Conservation (phyloP, 1,284 basidiomycete genomes). For the Coniophora puteana region DNA sequence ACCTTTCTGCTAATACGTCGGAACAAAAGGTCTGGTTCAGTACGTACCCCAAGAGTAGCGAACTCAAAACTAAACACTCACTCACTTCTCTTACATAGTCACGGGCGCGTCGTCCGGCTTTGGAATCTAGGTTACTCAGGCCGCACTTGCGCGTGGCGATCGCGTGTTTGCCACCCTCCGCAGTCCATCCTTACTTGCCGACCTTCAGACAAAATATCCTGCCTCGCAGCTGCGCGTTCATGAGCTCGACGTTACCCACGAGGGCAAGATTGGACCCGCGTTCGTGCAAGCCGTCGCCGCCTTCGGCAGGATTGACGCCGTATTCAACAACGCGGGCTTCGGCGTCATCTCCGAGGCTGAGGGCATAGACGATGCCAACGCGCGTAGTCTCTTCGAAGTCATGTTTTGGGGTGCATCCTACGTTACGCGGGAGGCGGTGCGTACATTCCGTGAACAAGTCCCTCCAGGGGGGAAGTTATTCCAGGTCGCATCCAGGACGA, state of each 20-base stretch:
- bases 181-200: constrained; percentile 9
- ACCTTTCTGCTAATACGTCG: no score
- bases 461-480: constrained; percentile 28
- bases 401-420: constrained; percentile 35
- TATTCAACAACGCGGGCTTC: constrained; percentile 29
- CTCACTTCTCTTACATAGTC: constrained; percentile 12
- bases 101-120: constrained; percentile 24
- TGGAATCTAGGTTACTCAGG: constrained; percentile 22
- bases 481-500: constrained; percentile 19
- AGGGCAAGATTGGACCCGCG: constrained; percentile 14
- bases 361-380: constrained; percentile 26
- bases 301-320: constrained; percentile 29
- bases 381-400: constrained; percentile 28
- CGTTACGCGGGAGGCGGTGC: constrained; percentile 30
- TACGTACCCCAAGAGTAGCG: constrained; percentile 4
- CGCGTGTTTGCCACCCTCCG: constrained; percentile 22
- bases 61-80: not conserved
- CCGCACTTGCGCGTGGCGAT: constrained; percentile 20
- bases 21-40: constrained; percentile 23
- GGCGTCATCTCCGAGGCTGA: constrained; percentile 26
- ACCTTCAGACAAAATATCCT: constrained; percentile 22
- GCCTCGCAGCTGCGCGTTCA: constrained; percentile 39
- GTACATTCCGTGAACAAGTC: constrained; percentile 34
- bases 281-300: constrained; percentile 21
- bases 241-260: constrained; percentile 21